Evolutionary conservation across 2,329 filamentous ascomycete genomes (phyloP), one percentile per base, ranked within the genome.

Genomic region (Epichloe scottii): DNA sequence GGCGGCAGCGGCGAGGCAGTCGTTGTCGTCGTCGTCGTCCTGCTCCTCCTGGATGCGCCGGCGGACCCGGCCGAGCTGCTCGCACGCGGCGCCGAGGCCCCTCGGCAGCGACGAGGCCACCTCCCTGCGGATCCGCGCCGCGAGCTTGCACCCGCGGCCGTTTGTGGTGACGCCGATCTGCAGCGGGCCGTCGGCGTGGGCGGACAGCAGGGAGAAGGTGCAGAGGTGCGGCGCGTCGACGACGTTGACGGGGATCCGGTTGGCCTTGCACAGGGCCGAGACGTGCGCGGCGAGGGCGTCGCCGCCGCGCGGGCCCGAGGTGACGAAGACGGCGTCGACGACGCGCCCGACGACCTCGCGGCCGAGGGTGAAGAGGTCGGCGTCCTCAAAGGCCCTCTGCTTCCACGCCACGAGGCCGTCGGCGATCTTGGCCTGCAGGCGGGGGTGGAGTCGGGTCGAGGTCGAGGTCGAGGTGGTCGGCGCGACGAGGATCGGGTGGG

Each of bases 91-190:
- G 5, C 93, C 93, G 5, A 97, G 76, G 17, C 85, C 77, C 2
- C 74, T 65, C 0, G 93, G 93, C 3, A 98, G 74, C 0, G 82
- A 81, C 0, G 89, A 78, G 2, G 88, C 86, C 54, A 98, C 86
- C 61, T 97, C 93, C 51, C 93, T 79, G 15, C 90, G 81, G 60
- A 98, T 88, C 26, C 93, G 79, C 10, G 89, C 88, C 5, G 93
- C 88, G 33, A 98, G 78, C 68, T 95, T 96, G 72, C 93, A 97
- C 2, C 93, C 93, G 59, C 87, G 84, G 19, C 93, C 91, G 53
- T 94, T 96, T 1, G 93, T 97, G 3, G 93, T 97, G 52, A 98
- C 86, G 55, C 93, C 93, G 54, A 98, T 85, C 64, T 97, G 93
- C 40, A 98, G 75, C 10, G 93, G 91, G 0, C 93, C 93, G 62